Evolutionary conservation across 140 eudicot genomes (phyloP).

Genomic region (Anethum foeniculum): DNA sequence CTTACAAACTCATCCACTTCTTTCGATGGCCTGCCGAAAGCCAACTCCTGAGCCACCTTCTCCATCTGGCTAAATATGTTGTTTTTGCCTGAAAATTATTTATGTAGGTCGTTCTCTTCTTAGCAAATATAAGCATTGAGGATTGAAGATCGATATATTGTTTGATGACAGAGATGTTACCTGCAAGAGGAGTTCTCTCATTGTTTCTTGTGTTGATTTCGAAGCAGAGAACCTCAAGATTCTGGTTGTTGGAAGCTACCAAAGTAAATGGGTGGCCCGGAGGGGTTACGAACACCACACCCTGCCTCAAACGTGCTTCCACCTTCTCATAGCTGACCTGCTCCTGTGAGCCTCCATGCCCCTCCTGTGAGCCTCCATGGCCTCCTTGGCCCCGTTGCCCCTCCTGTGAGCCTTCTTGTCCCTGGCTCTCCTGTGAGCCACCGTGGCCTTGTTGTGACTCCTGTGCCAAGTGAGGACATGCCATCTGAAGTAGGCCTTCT

Average conservation of each 20-base stretch:
- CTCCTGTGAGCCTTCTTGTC: not conserved
- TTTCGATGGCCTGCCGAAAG: constrained; percentile 37
- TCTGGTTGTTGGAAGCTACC: constrained; percentile 42
- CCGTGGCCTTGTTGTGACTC: constrained; percentile 7
- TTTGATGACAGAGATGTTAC: constrained; percentile 11
- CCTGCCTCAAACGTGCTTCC: constrained; percentile 29
- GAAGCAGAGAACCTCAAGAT: constrained; percentile 43
- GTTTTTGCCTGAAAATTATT: constrained; percentile 3
- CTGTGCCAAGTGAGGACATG: constrained; percentile 59
- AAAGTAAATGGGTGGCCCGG: constrained; percentile 57
- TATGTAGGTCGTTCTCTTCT: too few species aligned
- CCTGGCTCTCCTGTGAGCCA: not conserved
- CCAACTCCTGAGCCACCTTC: constrained; percentile 50
- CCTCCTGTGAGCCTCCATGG: too few species aligned
- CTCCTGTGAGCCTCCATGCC: not conserved
- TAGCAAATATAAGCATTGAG: not conserved
- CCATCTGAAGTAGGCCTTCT: constrained; percentile 63
- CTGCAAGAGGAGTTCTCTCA: constrained; percentile 42
- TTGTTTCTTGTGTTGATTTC: constrained; percentile 40
- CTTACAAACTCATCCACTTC: constrained; percentile 38
- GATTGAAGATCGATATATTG: too few species aligned
- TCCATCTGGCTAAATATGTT: constrained; percentile 46
- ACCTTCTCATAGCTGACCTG: constrained; percentile 32
- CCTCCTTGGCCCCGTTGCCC: not conserved
- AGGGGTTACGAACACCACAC: constrained; percentile 54